A percentile compares a stretch with the other conserved stretches of the same genome.
These are phyloP conservation scores for Nakazawaea laoshanensis DNA, from an alignment of 805 yeast species.

Conservation along the genomic window DNA sequence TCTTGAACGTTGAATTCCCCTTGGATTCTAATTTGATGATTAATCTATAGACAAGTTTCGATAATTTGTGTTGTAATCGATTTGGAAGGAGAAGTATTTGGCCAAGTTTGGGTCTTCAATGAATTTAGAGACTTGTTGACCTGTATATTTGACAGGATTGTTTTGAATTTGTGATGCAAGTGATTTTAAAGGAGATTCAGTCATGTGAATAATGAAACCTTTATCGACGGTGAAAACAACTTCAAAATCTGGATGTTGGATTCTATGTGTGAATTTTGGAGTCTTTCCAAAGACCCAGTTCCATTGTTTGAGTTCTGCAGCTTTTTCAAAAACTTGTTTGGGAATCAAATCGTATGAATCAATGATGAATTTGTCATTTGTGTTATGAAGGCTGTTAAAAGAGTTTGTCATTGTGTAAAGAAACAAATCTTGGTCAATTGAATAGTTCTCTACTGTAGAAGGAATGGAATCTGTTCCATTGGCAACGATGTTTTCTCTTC, in stretches of 20 bases:
- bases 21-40: no score
- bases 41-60: conserved; percentile 7
- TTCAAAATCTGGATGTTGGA: conserved; percentile 21
- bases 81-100: conserved; percentile 17
- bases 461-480: conserved; percentile 62
- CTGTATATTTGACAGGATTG: conserved; percentile 14
- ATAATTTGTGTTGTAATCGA: conserved; percentile 18
- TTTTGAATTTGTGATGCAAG: conserved; percentile 11
- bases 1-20: no score
- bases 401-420: conserved; percentile 30
- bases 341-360: conserved; percentile 20
- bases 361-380: conserved; percentile 11
- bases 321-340: conserved; percentile 29
- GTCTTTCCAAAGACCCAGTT: conserved; percentile 72
- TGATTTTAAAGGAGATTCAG: no score
- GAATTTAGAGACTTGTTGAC: conserved; percentile 12
- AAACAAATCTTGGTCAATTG: conserved; percentile 36
- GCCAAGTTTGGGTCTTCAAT: conserved; percentile 12
- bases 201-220: no score
- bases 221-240: conserved; percentile 38
- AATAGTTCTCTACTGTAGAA: conserved; percentile 68
- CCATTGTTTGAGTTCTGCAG: conserved; percentile 44
- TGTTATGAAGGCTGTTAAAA: conserved; percentile 20
- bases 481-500: conserved; percentile 16
- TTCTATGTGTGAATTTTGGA: conserved; percentile 57